phyloP scores from a whole-genome alignment of 257 asterid species.

The Nicotiana obtusifolia region DNA sequence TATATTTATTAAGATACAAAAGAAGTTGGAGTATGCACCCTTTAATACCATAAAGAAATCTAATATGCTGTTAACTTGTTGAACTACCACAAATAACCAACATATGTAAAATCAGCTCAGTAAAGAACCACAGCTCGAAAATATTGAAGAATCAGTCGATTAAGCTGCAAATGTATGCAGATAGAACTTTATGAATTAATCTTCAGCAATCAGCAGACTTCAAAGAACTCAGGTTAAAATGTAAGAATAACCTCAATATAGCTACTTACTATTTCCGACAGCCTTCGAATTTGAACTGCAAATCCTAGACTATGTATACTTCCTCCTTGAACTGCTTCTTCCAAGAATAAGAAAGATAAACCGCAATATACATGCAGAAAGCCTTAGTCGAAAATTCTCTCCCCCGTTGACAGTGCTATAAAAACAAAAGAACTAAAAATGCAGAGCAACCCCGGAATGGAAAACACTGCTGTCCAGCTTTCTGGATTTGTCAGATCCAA shows the following conservation, averaged over 20 bases:
- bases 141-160: neutral
- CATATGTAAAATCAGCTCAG: neutral
- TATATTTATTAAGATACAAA: neutral
- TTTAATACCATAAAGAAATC: too few relatives aligned
- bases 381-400: conserved; percentile 82
- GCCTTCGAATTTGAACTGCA: neutral
- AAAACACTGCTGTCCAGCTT: conserved; percentile 79
- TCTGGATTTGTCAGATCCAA: conserved; percentile 69
- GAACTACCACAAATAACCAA: neutral
- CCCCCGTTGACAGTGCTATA: conserved; percentile 71
- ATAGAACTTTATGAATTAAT: neutral
- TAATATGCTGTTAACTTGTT: too few relatives aligned
- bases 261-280: neutral
- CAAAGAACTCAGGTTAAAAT: conserved; percentile 4
- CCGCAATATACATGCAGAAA: neutral
- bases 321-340: neutral
- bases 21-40: too few relatives aligned
- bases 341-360: neutral
- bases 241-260: neutral
- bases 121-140: neutral
- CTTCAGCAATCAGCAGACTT: neutral
- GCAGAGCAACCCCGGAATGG: conserved; percentile 77
- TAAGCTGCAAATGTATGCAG: neutral
- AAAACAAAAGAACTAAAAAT: conserved; percentile 65
- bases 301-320: neutral